Base-by-base conservation (phyloP, 257 asterid species). In the Echium plantagineum region DNA sequence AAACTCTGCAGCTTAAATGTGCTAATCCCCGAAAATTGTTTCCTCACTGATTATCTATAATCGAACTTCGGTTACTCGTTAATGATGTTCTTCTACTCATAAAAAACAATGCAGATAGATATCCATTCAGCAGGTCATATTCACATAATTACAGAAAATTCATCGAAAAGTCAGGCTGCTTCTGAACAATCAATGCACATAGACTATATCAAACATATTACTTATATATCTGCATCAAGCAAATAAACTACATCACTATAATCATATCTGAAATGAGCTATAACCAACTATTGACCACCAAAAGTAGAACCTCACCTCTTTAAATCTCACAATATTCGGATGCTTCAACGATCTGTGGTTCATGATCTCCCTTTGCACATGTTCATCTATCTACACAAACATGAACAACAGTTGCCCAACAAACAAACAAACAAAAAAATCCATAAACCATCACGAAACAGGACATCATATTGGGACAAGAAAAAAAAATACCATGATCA, bases 291-390 rank as follows among this genome's bases (percentile, higher is more conserved):
- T 55, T 55, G 59, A 22, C 7, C 56, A 24, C 26, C 26, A 28
- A 46, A 62, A 52, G 55, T 31, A 48, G 58, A 58, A 32, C 0
- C 52, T 22, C 38, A 76, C 81, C 81, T 77, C 81, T 64, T 77
- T 77, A 46, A 77, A 77, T 8, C 76, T 66, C 65, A 77, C 68
- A 60, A 77, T 77, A 63, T 77, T 77, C 2, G 76, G 76, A 72
- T 77, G 81, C 63, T 77, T 77, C 70, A 77, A 58, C 58, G 81
- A 77, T 58, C 81, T 69, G n/a, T 77, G 81, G 58, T 77, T 77
- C 76, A 70, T 72, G 62, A 77, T 77, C 62, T 77, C 81, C 71
- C 81, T 69, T 54, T 70, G 71, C 66, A 77, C 81, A 42, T 66
- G 78, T 60, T 69, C 81, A 72, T 76, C 81, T 21, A 76, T 72